Conservation (phyloP, 305 asterid species). For the Ajuga reptans region DNA sequence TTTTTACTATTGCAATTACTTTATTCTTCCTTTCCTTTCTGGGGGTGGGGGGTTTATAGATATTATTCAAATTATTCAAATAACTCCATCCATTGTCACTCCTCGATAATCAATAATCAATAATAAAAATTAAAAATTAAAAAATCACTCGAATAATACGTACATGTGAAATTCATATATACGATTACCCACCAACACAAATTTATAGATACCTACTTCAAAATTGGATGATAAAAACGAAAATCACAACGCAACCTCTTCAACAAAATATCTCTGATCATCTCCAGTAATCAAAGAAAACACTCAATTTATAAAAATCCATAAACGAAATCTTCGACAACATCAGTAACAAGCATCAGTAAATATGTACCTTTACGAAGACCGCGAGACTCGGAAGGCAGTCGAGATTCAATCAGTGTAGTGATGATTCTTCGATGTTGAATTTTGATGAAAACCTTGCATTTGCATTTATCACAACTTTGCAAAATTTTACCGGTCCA, state of each 20-base stretch:
- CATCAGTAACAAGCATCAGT: background rate
- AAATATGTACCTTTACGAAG: constrained; percentile 16
- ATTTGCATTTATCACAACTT: constrained; percentile 12
- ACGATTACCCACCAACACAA: background rate
- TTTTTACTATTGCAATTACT: background rate
- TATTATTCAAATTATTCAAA: background rate
- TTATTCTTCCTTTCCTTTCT: background rate
- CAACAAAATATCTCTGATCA: background rate
- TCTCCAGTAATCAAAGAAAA: background rate
- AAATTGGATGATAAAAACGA: background rate
- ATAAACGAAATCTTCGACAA: background rate
- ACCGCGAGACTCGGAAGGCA: constrained; percentile 11
- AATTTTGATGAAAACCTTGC: background rate
- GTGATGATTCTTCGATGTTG: background rate
- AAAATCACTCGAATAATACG: background rate
- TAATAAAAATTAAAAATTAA: background rate
- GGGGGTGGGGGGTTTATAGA: background rate
- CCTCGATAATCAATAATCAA: background rate
- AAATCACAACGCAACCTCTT: background rate
- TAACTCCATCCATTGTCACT: background rate
- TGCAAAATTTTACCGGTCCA: background rate
- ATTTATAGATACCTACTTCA: background rate
- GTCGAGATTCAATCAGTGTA: constrained; percentile 9
- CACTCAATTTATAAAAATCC: background rate
- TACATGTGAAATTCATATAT: background rate